Conservation (phyloP, 2,329 filamentous ascomycete genomes). For the Amphichorda felina region DNA sequence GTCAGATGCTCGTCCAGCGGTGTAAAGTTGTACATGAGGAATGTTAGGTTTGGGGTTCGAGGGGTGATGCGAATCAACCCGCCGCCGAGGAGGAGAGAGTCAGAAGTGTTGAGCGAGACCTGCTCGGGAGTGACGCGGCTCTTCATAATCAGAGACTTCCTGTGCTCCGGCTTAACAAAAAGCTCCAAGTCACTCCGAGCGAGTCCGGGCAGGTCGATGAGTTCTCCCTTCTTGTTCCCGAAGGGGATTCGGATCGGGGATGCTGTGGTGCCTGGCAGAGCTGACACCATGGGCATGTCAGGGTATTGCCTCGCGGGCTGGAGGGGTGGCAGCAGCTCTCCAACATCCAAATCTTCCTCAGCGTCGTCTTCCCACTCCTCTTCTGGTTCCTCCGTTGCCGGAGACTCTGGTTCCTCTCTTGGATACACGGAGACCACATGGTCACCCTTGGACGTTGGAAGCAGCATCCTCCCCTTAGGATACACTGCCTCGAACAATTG, state of each 20-base stretch:
- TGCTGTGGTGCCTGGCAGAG: conserved; percentile 84
- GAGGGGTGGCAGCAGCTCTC: conserved; percentile 61
- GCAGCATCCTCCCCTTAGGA: conserved; percentile 55
- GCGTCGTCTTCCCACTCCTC: conserved; percentile 17
- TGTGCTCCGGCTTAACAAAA: conserved; percentile 56
- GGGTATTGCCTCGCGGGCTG: conserved; percentile 66
- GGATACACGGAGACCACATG: conserved; percentile 1
- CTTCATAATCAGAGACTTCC: conserved; percentile 65
- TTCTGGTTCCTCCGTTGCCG: background rate
- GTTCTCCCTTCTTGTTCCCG: conserved; percentile 72
- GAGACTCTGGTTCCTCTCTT: background rate
- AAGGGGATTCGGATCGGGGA: conserved; percentile 91
- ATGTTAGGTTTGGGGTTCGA: conserved; percentile 41
- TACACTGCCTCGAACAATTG: conserved; percentile 80
- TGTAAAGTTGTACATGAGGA: conserved; percentile 81
- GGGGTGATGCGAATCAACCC: conserved; percentile 85
- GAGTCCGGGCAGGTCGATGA: conserved; percentile 86
- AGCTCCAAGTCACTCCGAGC: conserved; percentile 60
- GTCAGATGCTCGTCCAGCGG: conserved; percentile 69
- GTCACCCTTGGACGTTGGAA: background rate
- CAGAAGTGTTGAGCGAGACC: conserved; percentile 53
- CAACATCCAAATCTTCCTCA: conserved; percentile 22
- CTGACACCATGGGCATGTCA: conserved; percentile 74
- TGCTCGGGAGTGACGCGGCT: conserved; percentile 63
- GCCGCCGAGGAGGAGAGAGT: conserved; percentile 67